Conservation (phyloP, 495 filamentous ascomycete genomes). For the Penicillium antarcticum region DNA sequence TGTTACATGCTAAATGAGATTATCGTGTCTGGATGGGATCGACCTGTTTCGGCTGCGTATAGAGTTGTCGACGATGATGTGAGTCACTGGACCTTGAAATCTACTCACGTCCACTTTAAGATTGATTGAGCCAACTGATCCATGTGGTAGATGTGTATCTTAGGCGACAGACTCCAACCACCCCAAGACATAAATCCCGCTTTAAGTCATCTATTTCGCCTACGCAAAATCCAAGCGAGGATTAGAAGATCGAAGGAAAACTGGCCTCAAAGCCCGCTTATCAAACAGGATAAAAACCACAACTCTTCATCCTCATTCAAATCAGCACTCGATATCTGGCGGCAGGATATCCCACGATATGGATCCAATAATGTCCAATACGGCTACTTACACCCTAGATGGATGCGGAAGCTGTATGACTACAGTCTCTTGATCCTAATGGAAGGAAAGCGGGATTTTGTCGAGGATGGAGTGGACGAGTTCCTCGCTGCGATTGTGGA, state of each 20-base stretch:
- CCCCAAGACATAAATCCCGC: conserved; percentile 21
- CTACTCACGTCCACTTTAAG: too few species aligned
- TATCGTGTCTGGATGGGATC: conserved; percentile 31
- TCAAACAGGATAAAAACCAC: conserved; percentile 9
- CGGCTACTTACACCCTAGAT: conserved; percentile 28
- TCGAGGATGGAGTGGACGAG: conserved; percentile 26
- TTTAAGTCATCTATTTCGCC: conserved; percentile 24
- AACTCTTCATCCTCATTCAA: conserved; percentile 22
- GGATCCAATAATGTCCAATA: conserved; percentile 18
- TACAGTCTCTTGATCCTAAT: conserved; percentile 32
- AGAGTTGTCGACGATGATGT: conserved; percentile 32
- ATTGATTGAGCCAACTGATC: not conserved
- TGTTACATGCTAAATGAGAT: conserved; percentile 37
- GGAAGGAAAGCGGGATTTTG: conserved; percentile 25
- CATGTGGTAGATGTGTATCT: conserved; percentile 16
- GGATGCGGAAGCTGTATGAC: conserved; percentile 33
- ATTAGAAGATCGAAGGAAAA: conserved; percentile 25
- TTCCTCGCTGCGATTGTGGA: conserved; percentile 27
- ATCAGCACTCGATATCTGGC: conserved; percentile 26
- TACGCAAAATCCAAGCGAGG: conserved; percentile 32
- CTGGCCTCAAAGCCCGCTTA: conserved; percentile 7
- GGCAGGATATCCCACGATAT: conserved; percentile 32
- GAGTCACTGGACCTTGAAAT: not conserved
- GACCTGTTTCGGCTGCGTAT: conserved; percentile 28
- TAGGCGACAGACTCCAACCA: conserved; percentile 26